These are phyloP conservation scores for Linum usitatissimum DNA, from an alignment of 345 rosid species.

Conservation along the genomic window DNA sequence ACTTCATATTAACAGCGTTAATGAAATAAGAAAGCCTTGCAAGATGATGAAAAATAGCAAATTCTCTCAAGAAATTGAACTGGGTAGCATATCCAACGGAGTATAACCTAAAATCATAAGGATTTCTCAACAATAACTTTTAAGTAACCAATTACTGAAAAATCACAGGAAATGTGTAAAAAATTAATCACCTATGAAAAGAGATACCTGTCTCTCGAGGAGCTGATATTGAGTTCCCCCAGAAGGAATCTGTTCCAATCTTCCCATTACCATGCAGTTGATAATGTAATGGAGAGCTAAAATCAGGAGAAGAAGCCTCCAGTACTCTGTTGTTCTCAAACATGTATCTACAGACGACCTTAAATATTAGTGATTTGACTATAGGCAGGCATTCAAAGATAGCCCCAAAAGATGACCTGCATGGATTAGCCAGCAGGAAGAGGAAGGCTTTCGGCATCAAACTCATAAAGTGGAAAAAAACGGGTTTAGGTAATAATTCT, in stretches of 20 bases:
- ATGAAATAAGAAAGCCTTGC: not conserved
- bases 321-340: constrained; percentile 77
- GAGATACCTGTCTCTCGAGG: constrained; percentile 82
- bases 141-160: not conserved
- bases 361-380: constrained; percentile 2
- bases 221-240: constrained; percentile 83
- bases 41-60: not conserved
- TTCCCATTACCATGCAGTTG: constrained; percentile 70
- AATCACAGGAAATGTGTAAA: not conserved
- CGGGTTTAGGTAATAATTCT: no score
- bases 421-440: not conserved
- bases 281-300: constrained; percentile 53
- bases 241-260: constrained; percentile 50
- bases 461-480: not conserved
- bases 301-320: constrained; percentile 65
- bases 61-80: no score
- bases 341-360: constrained; percentile 43
- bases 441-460: not conserved
- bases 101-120: not conserved
- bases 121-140: not conserved
- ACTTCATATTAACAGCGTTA: constrained; percentile 9
- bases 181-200: constrained; percentile 13
- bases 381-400: not conserved
- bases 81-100: not conserved
- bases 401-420: not conserved